Percentiles rank a stretch among this genome's conserved stretches.
These are phyloP conservation scores for Ceratobasidium sp. DNA, from an alignment of 1,284 basidiomycete species.

Conservation along the genomic window DNA sequence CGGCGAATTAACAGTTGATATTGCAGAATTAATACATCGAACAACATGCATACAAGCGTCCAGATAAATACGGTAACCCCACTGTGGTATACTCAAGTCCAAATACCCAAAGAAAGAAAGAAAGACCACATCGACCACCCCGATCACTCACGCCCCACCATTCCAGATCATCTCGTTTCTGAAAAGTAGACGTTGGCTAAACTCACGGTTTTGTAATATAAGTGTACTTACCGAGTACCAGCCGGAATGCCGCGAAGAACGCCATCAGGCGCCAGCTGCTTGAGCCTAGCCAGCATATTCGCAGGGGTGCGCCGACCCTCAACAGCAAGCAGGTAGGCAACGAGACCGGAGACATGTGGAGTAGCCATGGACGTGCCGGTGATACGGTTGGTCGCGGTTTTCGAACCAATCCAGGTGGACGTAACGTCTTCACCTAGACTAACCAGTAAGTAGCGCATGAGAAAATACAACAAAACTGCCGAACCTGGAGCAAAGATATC, in stretches of 20 bases:
- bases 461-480: too few relatives aligned
- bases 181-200: neutral
- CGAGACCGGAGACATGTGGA: conserved; percentile 50
- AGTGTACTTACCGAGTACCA: conserved; percentile 15
- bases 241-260: conserved; percentile 39
- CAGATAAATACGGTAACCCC: too few relatives aligned
- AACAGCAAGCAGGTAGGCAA: conserved; percentile 44
- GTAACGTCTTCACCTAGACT: conserved; percentile 54
- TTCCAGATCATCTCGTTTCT: conserved; percentile 40
- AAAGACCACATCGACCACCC: neutral
- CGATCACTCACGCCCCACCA: conserved; percentile 2
- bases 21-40: too few relatives aligned
- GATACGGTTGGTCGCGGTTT: conserved; percentile 42
- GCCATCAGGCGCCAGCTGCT: conserved; percentile 14
- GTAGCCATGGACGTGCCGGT: conserved; percentile 50
- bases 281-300: conserved; percentile 8
- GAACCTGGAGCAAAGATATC: conserved; percentile 58
- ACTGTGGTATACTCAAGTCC: neutral
- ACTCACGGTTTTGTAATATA: neutral
- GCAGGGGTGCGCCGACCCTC: conserved; percentile 47
- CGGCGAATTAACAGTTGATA: too few relatives aligned
- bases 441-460: too few relatives aligned
- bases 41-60: too few relatives aligned
- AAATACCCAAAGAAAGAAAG: neutral
- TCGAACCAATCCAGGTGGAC: conserved; percentile 46